phyloP scores from a whole-genome alignment of 305 asterid species.

The Rubia balearica region DNA sequence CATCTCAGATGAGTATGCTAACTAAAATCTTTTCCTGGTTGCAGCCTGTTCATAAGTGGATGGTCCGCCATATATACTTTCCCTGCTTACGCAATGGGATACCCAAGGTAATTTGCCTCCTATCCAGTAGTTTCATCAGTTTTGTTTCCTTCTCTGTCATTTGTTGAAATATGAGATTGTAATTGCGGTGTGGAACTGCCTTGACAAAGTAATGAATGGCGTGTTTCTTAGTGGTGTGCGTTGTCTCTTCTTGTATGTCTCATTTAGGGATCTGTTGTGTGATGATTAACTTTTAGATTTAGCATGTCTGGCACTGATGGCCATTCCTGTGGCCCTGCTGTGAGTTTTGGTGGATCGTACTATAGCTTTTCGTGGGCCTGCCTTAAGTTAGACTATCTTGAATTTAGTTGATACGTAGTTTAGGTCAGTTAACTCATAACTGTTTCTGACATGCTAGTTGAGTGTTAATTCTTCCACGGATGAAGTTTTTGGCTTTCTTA shows the following conservation, averaged over 20 bases:
- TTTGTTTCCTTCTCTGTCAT: background rate
- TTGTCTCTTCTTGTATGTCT: background rate
- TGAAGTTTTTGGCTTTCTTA: background rate
- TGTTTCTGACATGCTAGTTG: background rate
- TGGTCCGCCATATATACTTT: slow-evolving; percentile 89
- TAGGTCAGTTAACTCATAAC: background rate
- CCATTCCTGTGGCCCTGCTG: background rate
- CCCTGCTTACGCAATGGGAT: slow-evolving; percentile 90
- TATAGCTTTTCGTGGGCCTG: background rate
- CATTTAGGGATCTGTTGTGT: background rate
- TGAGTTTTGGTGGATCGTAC: background rate
- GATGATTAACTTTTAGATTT: background rate
- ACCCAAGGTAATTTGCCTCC: slow-evolving; percentile 59
- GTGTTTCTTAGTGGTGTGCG: background rate
- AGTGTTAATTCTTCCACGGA: background rate
- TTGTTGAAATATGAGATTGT: background rate
- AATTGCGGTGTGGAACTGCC: background rate
- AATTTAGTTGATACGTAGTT: background rate
- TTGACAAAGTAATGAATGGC: background rate
- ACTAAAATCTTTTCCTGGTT: slow-evolving; percentile 20
- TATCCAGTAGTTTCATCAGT: background rate
- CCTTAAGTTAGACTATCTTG: too few species aligned
- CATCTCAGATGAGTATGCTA: slow-evolving; percentile 2
- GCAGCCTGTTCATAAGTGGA: slow-evolving; percentile 99
- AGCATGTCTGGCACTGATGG: background rate